These are phyloP conservation scores for Blastobotrys attinorum DNA, from an alignment of 805 yeast species.

Conservation along the genomic window DNA sequence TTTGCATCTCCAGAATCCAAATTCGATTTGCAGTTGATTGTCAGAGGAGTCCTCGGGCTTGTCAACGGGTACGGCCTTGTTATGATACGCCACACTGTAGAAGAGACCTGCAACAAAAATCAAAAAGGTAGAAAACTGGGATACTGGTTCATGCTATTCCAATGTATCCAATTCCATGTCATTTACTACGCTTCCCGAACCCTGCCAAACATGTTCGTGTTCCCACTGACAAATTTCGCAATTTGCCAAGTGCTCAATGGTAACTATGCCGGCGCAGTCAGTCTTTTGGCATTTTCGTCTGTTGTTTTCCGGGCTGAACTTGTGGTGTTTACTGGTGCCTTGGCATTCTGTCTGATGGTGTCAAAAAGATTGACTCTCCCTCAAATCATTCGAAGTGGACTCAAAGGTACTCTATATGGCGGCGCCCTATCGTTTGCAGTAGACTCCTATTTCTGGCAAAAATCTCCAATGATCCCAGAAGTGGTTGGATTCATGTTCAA, in stretches of 20 bases:
- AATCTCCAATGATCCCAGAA: constrained; percentile 57
- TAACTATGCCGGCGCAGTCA: constrained; percentile 40
- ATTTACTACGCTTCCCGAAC: constrained; percentile 76
- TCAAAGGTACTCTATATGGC: constrained; percentile 49
- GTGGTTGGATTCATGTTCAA: constrained; percentile 64
- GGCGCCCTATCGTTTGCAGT: constrained; percentile 38
- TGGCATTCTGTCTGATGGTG: constrained; percentile 33
- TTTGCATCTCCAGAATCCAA: constrained; percentile 30
- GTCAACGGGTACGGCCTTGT: constrained; percentile 49
- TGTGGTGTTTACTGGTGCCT: constrained; percentile 39
- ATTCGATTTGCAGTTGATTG: constrained; percentile 43
- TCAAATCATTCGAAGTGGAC: constrained; percentile 21
- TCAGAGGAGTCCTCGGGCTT: constrained; percentile 56
- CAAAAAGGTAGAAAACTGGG: constrained; percentile 4
- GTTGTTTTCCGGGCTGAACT: constrained; percentile 63
- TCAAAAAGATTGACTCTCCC: constrained; percentile 41
- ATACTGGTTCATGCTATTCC: constrained; percentile 52
- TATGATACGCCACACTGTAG: constrained; percentile 37
- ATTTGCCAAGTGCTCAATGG: constrained; percentile 45
- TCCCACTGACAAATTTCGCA: constrained; percentile 62
- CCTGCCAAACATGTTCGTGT: constrained; percentile 72
- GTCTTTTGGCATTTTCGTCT: constrained; percentile 53
- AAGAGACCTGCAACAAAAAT: neutral
- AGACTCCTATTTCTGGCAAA: constrained; percentile 73
- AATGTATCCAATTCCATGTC: constrained; percentile 68